Base-by-base conservation (phyloP, 371 early-diverging fungal species). In the Blakeslea trispora region DNA sequence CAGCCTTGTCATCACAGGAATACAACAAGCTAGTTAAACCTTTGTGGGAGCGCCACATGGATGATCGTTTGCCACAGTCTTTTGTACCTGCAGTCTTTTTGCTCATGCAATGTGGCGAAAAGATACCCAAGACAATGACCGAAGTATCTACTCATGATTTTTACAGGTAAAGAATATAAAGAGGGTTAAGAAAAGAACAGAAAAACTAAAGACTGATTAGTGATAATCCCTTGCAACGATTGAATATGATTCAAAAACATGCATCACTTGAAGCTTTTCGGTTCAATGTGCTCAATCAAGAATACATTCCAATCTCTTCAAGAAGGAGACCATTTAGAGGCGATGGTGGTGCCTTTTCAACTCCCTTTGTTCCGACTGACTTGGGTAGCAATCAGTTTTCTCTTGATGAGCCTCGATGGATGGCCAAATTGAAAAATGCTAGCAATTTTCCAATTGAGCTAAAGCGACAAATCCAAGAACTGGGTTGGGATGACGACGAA, bases 401-500 rank as follows among this genome's bases (percentile, higher is more conserved):
- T 0, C 63, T 83, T 64, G 83, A 86, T 21, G 85, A 85, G 22
- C 82, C 84, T 8, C 74, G 79, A 7, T 83, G 83, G 81, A 74
- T 81, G 68, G 69, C 77, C 10, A 81, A 85, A 48, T 56, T 85
- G 17, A 83, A 80, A 50, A 73, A 69, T 54, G 74, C 77, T 0
- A 79, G 81, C 50, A 81, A 81, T 37, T 81, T 83, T 23, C 78
- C 83, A 1, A 68, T 77, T 18, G 88, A 85, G 51, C 71, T 87
- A 13, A 80, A 83, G 19, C 71, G 71, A 15, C 84, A 77, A 23
- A 83, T 87, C 21, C 82, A 83, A 53, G 82, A 80, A 31, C 58
- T 86, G 0, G 82, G 84, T 0, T 87, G 86, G 85, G 83, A 81
- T 17, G 82, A 82, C 23, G 81, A 81, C 40, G 83, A 81, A 32